Conservation (phyloP, 768 basidiomycete species). For the Chalciporus pseudorubinellus region DNA sequence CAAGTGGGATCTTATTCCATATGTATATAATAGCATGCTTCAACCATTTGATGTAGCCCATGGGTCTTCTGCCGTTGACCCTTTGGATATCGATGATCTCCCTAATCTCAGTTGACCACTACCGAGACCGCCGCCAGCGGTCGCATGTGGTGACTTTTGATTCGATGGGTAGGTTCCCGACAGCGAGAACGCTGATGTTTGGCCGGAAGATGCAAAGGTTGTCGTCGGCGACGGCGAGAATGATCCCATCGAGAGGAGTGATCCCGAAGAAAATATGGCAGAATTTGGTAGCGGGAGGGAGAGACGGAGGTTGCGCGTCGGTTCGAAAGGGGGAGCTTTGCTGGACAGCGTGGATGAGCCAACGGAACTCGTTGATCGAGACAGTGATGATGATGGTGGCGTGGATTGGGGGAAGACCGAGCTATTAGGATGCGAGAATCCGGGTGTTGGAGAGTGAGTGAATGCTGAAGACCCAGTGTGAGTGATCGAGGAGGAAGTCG, state of each 20-base stretch:
- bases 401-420: conserved; percentile 19
- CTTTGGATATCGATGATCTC: conserved; percentile 13
- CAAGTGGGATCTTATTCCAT: background rate
- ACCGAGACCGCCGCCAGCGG: conserved; percentile 7
- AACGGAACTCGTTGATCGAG: conserved; percentile 29
- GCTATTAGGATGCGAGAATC: conserved; percentile 15
- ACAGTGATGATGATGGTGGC: conserved; percentile 26
- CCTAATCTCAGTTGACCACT: conserved; percentile 6
- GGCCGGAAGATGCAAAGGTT: conserved; percentile 8
- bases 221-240: conserved; percentile 16
- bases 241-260: conserved; percentile 14
- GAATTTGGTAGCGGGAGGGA: conserved; percentile 24
- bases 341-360: conserved; percentile 47
- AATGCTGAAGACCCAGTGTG: conserved; percentile 17
- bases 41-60: conserved; percentile 13
- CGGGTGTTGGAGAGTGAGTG: conserved; percentile 6
- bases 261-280: conserved; percentile 9
- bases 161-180: conserved; percentile 16
- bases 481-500: conserved; percentile 17
- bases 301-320: conserved; percentile 30
- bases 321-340: conserved; percentile 55
- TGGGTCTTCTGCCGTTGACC: conserved; percentile 14
- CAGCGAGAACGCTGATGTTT: conserved; percentile 9
- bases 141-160: conserved; percentile 9
- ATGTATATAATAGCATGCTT: background rate